phyloP scores from a whole-genome alignment of 202 grass and related monocot species.

The Digitaria exilis region DNA sequence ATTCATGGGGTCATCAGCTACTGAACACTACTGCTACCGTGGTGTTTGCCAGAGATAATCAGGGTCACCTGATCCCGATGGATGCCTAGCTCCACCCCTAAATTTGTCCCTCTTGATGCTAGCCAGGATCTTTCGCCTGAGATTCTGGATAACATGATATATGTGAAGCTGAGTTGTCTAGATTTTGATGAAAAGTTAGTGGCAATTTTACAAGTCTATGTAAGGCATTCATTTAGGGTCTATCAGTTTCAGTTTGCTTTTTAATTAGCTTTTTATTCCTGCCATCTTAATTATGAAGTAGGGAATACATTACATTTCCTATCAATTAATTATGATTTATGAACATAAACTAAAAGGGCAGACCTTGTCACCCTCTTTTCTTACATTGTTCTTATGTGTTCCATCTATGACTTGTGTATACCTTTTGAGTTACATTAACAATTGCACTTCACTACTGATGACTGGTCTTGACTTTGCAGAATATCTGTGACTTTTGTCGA shows the following conservation, averaged over 20 bases:
- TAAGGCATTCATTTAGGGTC: not conserved
- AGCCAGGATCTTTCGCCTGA: not conserved
- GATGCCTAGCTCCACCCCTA: too few relatives aligned
- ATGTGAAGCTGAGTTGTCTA: not conserved
- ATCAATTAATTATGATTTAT: not conserved
- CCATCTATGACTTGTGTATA: not conserved
- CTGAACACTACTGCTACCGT: too few relatives aligned
- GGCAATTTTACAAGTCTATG: not conserved
- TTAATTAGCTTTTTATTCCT: not conserved
- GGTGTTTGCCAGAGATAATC: too few relatives aligned
- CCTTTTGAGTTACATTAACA: conserved; percentile 2
- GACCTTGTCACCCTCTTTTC: not conserved
- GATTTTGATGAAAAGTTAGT: not conserved
- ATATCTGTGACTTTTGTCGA: conserved; percentile 70
- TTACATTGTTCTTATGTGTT: not conserved
- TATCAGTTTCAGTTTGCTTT: conserved; percentile 2
- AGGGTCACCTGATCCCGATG: too few relatives aligned
- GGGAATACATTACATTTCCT: not conserved
- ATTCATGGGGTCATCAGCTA: too few relatives aligned
- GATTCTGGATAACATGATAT: not conserved
- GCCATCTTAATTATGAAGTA: not conserved
- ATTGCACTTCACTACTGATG: too few relatives aligned
- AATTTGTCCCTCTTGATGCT: not conserved
- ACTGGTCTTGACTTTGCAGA: too few relatives aligned
- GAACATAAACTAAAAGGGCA: not conserved